Evolutionary conservation across 2,329 filamentous ascomycete genomes (phyloP), one percentile per base, ranked within the genome.

Genomic region (Pestalotiopsis sp.): DNA sequence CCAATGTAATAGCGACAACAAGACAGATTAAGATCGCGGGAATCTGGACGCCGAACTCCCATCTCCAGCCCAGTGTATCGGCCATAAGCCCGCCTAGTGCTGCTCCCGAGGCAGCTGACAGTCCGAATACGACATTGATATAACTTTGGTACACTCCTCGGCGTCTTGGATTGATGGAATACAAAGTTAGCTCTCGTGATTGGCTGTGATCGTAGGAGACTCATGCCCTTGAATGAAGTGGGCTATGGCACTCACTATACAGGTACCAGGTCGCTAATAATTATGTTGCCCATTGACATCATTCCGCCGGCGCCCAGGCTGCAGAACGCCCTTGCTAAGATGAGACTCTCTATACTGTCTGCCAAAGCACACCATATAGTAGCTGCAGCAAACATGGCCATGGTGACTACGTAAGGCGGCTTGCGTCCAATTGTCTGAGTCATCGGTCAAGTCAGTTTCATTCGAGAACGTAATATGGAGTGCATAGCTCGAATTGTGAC

Each of bases 131-230:
- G 60, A 92, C 82, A 75, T 92, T 91, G 73, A 92, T 86, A 71
- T 90, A 89, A 14, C 89, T 89, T 76, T 94, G 92, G 72, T 92
- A 94, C 3, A 86, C 86, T 3, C 91, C 91, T n/a, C 92, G 83
- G 26, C 78, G 79, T 73, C 79, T 82, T 64, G 59, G 7, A 1
- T 59, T 22, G n/a, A 65, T 5, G 2, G 13, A 39, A 7, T 24
- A 11, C 3, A 20, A 9, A 65, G 14, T 59, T 55, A 48, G 10
- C 39, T 17, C n/a, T 61, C 11, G 7, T 48, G 40, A 7, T n/a
- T 3, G 40, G 40, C 14, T 48, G 13, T 44, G 11, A 44, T n/a
- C 40, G 14, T 44, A 44, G 40, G 11, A 44, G 7, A 4, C 40
- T 44, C 14, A 48, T 48, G 40, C n/a, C 40, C 4, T 48, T 5